Evolutionary conservation across 225 moss, liverwort and hornwort species (phyloP).

Genomic region (Anthoceros angustus): DNA sequence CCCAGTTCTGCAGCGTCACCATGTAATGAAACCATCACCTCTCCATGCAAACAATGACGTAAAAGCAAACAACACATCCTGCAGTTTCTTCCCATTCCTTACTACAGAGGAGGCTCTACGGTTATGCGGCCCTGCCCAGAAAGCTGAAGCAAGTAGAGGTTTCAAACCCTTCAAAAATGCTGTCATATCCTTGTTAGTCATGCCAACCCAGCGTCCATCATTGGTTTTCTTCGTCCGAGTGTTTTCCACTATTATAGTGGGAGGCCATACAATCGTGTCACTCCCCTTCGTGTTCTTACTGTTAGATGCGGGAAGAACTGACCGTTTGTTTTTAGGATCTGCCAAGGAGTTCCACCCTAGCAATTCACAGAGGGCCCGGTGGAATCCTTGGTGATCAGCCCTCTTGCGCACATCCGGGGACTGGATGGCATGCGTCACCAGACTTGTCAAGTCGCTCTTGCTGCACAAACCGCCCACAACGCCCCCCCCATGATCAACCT

Average conservation of each 20-base stretch:
- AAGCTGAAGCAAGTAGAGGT: background rate
- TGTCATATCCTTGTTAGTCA: conserved; percentile 12
- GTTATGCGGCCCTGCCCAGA: background rate
- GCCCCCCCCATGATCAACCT: background rate
- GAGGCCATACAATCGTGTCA: conserved; percentile 14
- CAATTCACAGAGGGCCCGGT: background rate
- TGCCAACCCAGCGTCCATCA: conserved; percentile 16
- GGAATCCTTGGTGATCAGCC: conserved; percentile 1
- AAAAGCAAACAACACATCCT: no score
- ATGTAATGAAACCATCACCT: background rate
- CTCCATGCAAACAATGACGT: no score
- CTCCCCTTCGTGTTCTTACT: background rate
- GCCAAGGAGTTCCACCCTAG: background rate
- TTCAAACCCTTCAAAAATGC: conserved; percentile 10
- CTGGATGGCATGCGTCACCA: background rate
- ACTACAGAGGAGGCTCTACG: no score
- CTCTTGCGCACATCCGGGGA: background rate
- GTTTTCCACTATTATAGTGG: conserved; percentile 15
- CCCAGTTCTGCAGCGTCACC: conserved; percentile 8
- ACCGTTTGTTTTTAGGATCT: background rate
- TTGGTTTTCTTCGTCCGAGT: conserved; percentile 11
- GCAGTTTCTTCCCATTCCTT: no score
- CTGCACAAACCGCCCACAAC: background rate
- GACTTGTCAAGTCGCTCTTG: conserved; percentile 1
- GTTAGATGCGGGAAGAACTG: background rate